Conservation (phyloP, 148 eudicot genomes). For the Cornus controversa region DNA sequence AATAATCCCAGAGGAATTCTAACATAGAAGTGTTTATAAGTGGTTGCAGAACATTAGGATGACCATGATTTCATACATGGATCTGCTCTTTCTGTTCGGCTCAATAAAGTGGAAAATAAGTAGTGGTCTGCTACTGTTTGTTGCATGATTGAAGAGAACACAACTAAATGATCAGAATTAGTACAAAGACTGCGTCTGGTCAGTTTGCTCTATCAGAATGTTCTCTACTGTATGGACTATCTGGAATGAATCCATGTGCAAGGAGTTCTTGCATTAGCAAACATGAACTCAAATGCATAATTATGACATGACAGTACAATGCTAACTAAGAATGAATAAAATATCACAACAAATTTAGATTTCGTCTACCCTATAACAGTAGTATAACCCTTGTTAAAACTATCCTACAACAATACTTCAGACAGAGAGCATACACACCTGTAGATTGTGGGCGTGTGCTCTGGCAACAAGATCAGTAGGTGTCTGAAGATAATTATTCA, state of each 20-base stretch:
- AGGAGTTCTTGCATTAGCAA: neutral
- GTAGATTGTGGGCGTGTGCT: constrained; percentile 84
- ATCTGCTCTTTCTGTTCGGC: neutral
- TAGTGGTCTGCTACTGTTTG: too few species aligned
- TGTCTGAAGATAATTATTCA: constrained; percentile 58
- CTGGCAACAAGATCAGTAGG: constrained; percentile 94
- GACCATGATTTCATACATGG: neutral
- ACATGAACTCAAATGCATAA: neutral
- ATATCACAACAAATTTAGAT: too few species aligned
- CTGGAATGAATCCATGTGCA: neutral
- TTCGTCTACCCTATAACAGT: too few species aligned
- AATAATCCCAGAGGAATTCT: too few species aligned
- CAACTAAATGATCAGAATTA: too few species aligned
- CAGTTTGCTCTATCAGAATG: neutral
- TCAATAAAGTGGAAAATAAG: too few species aligned
- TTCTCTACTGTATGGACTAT: neutral
- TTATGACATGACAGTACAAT: neutral
- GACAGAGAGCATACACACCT: constrained; percentile 43
- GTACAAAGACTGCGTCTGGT: too few species aligned
- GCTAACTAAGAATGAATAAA: neutral
- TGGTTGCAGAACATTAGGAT: too few species aligned
- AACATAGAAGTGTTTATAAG: too few species aligned
- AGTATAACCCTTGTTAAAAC: neutral
- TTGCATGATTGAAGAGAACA: too few species aligned
- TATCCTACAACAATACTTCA: neutral